Percentiles rank a stretch among this genome's conserved stretches.
phyloP scores from a whole-genome alignment of 176 grass and related monocot genomes.

The Ensete glaucum region DNA sequence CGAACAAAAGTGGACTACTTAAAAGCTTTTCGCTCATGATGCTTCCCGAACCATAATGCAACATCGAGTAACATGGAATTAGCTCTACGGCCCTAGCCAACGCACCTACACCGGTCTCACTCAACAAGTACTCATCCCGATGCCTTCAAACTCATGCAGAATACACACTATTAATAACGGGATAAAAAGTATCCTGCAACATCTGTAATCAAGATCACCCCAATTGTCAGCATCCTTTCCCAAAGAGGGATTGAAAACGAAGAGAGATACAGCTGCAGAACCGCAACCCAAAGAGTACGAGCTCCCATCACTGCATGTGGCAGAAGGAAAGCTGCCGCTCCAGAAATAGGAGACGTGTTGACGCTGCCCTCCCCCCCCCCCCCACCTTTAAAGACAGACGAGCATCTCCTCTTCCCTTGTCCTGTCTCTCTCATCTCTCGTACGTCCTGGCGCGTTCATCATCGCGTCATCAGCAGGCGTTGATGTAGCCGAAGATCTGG shows the following conservation, averaged over 20 bases:
- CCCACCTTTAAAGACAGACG: no score
- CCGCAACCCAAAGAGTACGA: background rate
- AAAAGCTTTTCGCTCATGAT: no score
- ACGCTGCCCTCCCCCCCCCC: background rate
- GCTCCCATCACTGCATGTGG: background rate
- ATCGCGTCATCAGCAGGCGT: slow-evolving; percentile 34
- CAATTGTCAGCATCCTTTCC: background rate
- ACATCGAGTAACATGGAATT: no score
- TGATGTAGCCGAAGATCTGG: slow-evolving; percentile 82
- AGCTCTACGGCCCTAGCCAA: no score
- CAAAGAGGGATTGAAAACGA: background rate
- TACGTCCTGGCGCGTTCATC: background rate
- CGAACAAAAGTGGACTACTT: no score
- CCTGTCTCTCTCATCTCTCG: background rate
- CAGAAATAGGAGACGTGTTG: background rate
- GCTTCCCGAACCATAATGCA: no score
- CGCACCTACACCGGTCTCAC: no score
- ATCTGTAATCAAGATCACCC: background rate
- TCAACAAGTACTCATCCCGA: no score
- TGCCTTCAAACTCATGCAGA: no score
- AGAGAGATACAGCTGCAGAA: background rate
- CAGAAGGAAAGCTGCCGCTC: background rate
- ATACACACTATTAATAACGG: no score
- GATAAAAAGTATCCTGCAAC: no score
- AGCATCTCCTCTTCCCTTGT: background rate